Evolutionary conservation across 768 basidiomycete species (phyloP).

Genomic region (Galerina sulciceps): DNA sequence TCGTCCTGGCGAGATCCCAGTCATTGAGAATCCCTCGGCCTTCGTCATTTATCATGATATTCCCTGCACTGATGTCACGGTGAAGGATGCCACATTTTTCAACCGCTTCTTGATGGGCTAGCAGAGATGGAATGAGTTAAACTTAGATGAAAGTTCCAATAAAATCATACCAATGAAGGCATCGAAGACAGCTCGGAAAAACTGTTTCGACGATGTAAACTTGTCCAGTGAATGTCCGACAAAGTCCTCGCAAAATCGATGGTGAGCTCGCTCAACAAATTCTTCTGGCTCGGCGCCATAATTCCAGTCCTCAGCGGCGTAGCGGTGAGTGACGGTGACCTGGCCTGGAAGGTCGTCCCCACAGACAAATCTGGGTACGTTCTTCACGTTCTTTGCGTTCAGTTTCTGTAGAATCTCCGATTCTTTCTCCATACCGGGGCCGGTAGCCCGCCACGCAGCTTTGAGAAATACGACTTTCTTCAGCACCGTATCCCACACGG

Average conservation of each 20-base stretch:
- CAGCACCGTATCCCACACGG: slow-evolving; percentile 13
- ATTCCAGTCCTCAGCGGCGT: slow-evolving; percentile 10
- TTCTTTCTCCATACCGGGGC: slow-evolving; percentile 21
- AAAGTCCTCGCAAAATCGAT: slow-evolving; percentile 23
- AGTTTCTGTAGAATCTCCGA: slow-evolving; percentile 22
- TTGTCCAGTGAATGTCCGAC: slow-evolving; percentile 15
- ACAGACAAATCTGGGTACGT: slow-evolving; percentile 29
- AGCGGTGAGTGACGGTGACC: slow-evolving; percentile 16
- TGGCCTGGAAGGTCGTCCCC: slow-evolving; percentile 32
- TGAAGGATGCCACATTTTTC: slow-evolving; percentile 20
- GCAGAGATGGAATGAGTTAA: not conserved
- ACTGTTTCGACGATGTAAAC: slow-evolving; percentile 18
- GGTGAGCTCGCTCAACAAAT: slow-evolving; percentile 18
- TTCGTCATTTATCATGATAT: slow-evolving; percentile 19
- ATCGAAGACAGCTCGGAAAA: slow-evolving; percentile 22
- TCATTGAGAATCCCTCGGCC: slow-evolving; percentile 27
- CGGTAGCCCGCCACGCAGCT: slow-evolving; percentile 29
- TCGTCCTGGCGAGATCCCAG: slow-evolving; percentile 24
- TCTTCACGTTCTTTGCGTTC: slow-evolving; percentile 14
- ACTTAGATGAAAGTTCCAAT: not conserved
- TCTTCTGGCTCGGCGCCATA: not conserved
- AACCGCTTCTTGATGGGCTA: slow-evolving; percentile 27
- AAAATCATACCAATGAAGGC: slow-evolving; percentile 25
- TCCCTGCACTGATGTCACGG: slow-evolving; percentile 30
- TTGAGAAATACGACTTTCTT: slow-evolving; percentile 30